phyloP scores from a whole-genome alignment of 2,329 filamentous ascomycete genomes.

The Geoglossum cookeanum region DNA sequence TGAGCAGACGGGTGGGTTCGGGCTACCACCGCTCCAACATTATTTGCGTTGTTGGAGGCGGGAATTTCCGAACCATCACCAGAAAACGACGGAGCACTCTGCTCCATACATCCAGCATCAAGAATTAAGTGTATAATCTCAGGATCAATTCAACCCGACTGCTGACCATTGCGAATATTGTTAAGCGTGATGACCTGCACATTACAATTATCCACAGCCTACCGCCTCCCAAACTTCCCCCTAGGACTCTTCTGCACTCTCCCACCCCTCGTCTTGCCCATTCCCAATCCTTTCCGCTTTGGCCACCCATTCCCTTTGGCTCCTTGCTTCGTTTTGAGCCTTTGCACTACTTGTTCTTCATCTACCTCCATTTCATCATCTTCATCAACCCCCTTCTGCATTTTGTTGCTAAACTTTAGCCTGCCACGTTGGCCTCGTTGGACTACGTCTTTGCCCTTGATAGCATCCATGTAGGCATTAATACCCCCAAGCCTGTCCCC shows the following conservation, averaged over 20 bases:
- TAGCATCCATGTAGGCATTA: slow-evolving; percentile 48
- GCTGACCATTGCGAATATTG: neutral
- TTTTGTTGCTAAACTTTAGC: slow-evolving; percentile 52
- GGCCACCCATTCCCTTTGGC: neutral
- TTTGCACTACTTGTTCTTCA: slow-evolving; percentile 27
- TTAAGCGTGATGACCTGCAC: neutral
- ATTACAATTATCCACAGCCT: neutral
- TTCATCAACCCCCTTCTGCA: slow-evolving; percentile 21
- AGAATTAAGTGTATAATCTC: neutral
- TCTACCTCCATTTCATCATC: slow-evolving; percentile 27
- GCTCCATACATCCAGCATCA: too few relatives aligned
- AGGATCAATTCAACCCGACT: neutral
- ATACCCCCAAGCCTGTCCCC: slow-evolving; percentile 35
- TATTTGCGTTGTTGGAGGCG: too few relatives aligned
- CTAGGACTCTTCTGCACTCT: slow-evolving; percentile 7
- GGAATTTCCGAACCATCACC: too few relatives aligned
- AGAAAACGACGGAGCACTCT: too few relatives aligned
- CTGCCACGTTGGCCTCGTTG: slow-evolving; percentile 45
- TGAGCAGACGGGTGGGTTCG: neutral
- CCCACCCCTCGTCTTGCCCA: slow-evolving; percentile 8
- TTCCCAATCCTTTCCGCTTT: slow-evolving; percentile 8
- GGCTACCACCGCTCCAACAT: neutral
- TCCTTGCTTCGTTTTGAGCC: slow-evolving; percentile 2
- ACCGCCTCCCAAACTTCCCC: slow-evolving; percentile 3
- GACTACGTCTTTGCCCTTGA: slow-evolving; percentile 47